Percentiles rank a stretch among this genome's conserved stretches.
Conservation (phyloP, 805 yeast genomes). For the Tetrapisispora arboricola region DNA sequence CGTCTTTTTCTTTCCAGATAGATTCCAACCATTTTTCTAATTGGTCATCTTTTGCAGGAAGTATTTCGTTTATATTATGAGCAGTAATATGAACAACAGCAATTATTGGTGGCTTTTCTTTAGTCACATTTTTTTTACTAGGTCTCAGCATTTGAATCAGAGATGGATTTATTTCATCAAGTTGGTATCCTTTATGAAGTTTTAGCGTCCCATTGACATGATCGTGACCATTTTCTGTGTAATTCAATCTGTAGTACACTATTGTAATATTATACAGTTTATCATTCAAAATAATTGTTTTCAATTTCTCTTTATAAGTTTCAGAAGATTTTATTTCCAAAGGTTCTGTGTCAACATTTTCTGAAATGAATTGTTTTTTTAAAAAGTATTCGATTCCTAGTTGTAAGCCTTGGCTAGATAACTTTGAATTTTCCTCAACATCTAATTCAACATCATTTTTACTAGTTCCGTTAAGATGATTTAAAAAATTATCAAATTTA, state of each 20-base stretch:
- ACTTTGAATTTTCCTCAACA: neutral
- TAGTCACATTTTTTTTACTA: slow-evolving; percentile 1
- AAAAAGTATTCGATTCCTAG: neutral
- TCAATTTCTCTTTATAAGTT: neutral
- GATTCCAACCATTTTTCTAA: slow-evolving; percentile 69
- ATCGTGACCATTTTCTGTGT: slow-evolving; percentile 14
- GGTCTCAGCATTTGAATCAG: slow-evolving; percentile 20
- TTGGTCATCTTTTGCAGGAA: slow-evolving; percentile 44
- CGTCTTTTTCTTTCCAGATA: slow-evolving; percentile 65
- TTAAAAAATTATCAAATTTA: slow-evolving; percentile 7
- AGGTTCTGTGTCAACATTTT: neutral
- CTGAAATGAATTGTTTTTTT: neutral
- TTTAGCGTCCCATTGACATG: slow-evolving; percentile 14
- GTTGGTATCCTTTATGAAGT: slow-evolving; percentile 17
- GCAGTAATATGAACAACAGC: slow-evolving; percentile 39
- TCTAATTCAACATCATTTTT: neutral
- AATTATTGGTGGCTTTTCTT: slow-evolving; percentile 20
- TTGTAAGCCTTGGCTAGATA: neutral
- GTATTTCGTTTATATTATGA: slow-evolving; percentile 32
- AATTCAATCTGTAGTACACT: slow-evolving; percentile 29
- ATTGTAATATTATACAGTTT: slow-evolving; percentile 29
- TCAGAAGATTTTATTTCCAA: neutral
- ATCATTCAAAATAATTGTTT: slow-evolving; percentile 6
- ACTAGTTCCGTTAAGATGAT: neutral
- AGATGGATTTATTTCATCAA: slow-evolving; percentile 27